Evolutionary conservation across 2,329 filamentous ascomycete species (phyloP), one percentile per base, ranked within the genome.

Genomic region (Colletotrichum eleusines): DNA sequence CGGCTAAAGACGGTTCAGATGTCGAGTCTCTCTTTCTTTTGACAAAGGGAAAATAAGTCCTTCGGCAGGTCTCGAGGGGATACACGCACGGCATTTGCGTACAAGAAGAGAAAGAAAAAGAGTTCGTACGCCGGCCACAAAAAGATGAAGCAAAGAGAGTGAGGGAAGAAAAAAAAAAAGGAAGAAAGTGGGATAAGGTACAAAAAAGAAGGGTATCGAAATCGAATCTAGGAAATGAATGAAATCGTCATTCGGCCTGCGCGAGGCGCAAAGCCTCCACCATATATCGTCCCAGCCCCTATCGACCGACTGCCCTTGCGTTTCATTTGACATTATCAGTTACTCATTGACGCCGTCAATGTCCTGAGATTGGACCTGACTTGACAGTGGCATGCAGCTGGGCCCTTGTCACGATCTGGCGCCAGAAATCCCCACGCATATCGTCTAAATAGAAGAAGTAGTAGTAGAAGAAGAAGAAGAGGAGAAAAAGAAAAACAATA

Each of bases 141-240:
- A 18, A 26, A 38, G 9, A 35, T n/a, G n/a, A n/a, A n/a, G n/a
- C n/a, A 33, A 33, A 33, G 31, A 7, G 31, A 7, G 7, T 3
- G 31, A 7, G 31, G 31, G 31, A 33, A 33, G 7, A 33, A 18
- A 23, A 48, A 50, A 55, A 70, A 69, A 12, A 23, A n/a, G 38
- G 64, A 74, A 75, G 76, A 23, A n/a, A 46, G 11, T 46, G n/a
- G n/a, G 16, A 42, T 23, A 53, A 73, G 20, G 66, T 53, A 72
- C 55, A 74, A 69, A 55, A 74, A 69, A 55, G 64, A 74, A 75
- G 76, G 76, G 76, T 77, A 77, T 77, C 76, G 74, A 75, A 68
- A 76, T 77, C 75, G 73, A 76, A 67, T 74, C 65, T 63, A 66
- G 35, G 74, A 73, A 74, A 74, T 65, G 66, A 74, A 74, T 65